phyloP scores from a whole-genome alignment of 2,329 filamentous ascomycete species.

The Helotiales sp. region DNA sequence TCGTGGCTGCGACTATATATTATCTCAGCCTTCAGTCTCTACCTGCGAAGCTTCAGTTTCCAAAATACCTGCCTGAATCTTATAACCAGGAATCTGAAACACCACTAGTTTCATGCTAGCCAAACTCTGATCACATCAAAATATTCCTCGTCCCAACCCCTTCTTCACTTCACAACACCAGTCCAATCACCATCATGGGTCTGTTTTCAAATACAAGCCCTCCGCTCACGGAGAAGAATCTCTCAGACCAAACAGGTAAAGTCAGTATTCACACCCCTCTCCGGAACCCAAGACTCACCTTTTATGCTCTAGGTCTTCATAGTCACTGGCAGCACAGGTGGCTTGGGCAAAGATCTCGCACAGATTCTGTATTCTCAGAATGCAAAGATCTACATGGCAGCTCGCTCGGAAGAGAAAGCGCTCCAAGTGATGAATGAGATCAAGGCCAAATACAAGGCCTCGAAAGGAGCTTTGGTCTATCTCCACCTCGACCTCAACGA shows the following conservation, averaged over 20 bases:
- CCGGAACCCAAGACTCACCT: neutral
- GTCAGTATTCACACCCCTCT: neutral
- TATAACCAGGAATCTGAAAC: neutral
- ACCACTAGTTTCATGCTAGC: neutral
- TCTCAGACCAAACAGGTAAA: constrained; percentile 20
- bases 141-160: neutral
- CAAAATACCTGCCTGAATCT: too few species aligned
- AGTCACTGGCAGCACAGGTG: constrained; percentile 45
- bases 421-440: constrained; percentile 46
- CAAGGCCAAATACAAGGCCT: constrained; percentile 35
- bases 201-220: constrained; percentile 12
- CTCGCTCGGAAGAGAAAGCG: constrained; percentile 47
- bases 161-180: neutral
- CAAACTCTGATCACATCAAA: neutral
- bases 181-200: neutral
- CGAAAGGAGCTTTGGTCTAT: constrained; percentile 44
- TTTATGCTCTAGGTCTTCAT: constrained; percentile 39
- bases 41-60: neutral
- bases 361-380: constrained; percentile 47
- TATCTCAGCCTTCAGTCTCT: neutral
- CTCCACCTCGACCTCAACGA: constrained; percentile 47
- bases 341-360: constrained; percentile 46
- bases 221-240: constrained; percentile 18
- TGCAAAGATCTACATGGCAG: constrained; percentile 50
- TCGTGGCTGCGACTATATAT: neutral